phyloP scores from a whole-genome alignment of 495 filamentous ascomycete genomes.

The Penicillium desertorum region DNA sequence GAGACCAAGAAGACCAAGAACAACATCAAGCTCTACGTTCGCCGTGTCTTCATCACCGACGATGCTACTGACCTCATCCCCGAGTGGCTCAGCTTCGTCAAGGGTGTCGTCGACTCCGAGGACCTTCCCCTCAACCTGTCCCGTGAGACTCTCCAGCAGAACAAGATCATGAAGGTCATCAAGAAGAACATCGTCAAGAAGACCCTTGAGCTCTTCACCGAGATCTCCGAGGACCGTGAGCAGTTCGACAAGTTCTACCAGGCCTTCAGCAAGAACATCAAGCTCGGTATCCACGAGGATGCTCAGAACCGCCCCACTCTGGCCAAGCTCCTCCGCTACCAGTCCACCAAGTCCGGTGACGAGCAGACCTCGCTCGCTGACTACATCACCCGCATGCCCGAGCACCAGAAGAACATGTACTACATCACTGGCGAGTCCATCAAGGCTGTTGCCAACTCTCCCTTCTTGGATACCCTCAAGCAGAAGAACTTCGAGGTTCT shows the following conservation, averaged over 20 bases:
- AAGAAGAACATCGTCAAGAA: conserved; percentile 99
- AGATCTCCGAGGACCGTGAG: conserved; percentile 99
- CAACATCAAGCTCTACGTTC: conserved; percentile 99
- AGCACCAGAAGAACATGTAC: conserved; percentile 99
- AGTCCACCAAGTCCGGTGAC: conserved; percentile 97
- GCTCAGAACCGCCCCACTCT: conserved; percentile 91
- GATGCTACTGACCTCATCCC: conserved; percentile 98
- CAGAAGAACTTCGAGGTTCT: conserved; percentile 99
- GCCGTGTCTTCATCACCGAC: conserved; percentile 99
- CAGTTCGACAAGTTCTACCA: conserved; percentile 99
- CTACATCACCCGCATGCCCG: conserved; percentile 98
- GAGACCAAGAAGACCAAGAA: conserved; percentile 99
- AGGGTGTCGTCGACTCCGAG: conserved; percentile 99
- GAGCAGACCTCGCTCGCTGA: conserved; percentile 91
- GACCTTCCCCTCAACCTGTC: conserved; percentile 98
- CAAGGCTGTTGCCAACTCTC: conserved; percentile 96
- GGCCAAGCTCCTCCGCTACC: conserved; percentile 97
- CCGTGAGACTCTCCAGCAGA: conserved; percentile 99
- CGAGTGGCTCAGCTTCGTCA: conserved; percentile 98
- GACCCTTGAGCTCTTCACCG: conserved; percentile 96
- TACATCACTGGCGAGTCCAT: conserved; percentile 99
- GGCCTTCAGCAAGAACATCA: conserved; percentile 99
- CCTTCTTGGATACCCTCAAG: conserved; percentile 98
- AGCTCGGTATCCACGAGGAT: conserved; percentile 99
- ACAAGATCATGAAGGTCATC: conserved; percentile 99